Percentiles rank a stretch among this genome's conserved stretches.
Evolutionary conservation across 73 alveolate genomes (phyloP).

Genomic region (Chromera velia): DNA sequence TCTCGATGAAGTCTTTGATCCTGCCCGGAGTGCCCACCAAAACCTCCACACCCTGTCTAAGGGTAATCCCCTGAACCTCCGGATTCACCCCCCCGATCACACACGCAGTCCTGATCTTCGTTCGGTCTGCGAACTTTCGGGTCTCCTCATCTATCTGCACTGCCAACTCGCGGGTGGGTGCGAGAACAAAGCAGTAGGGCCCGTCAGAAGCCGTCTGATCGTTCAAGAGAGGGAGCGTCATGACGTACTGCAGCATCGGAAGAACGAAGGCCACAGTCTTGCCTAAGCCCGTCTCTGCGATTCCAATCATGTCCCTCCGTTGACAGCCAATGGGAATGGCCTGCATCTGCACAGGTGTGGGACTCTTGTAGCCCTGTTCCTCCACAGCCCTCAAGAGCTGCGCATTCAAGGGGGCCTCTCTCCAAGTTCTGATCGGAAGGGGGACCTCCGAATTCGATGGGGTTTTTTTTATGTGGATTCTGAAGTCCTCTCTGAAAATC

Average conservation of each 20-base stretch:
- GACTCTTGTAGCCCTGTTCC: conserved; percentile 57
- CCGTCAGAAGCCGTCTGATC: conserved; percentile 55
- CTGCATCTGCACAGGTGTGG: conserved; percentile 85
- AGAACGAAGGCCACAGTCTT: conserved; percentile 65
- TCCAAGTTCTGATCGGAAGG: conserved; percentile 56
- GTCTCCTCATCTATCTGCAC: conserved; percentile 9
- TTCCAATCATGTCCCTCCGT: conserved; percentile 68
- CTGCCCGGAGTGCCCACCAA: conserved; percentile 85
- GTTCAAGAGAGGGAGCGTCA: conserved; percentile 47
- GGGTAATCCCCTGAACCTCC: conserved; percentile 67
- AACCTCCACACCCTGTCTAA: conserved; percentile 73
- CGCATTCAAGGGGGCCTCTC: conserved; percentile 47
- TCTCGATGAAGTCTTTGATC: conserved; percentile 64
- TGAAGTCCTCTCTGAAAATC: conserved; percentile 60
- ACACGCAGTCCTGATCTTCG: conserved; percentile 50
- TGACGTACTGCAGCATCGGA: conserved; percentile 56
- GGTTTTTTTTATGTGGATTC: conserved; percentile 48
- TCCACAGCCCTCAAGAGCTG: conserved; percentile 41
- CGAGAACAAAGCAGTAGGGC: conserved; percentile 60
- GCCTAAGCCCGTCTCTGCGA: conserved; percentile 78
- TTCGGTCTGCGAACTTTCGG: conserved; percentile 40
- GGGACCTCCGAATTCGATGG: too few species aligned
- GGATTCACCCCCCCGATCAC: conserved; percentile 75
- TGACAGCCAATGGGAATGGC: conserved; percentile 76
- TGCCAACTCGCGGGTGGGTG: too few species aligned